Base-by-base conservation (phyloP, 208 protist genomes). In the Balamuthia mandrillaris region DNA sequence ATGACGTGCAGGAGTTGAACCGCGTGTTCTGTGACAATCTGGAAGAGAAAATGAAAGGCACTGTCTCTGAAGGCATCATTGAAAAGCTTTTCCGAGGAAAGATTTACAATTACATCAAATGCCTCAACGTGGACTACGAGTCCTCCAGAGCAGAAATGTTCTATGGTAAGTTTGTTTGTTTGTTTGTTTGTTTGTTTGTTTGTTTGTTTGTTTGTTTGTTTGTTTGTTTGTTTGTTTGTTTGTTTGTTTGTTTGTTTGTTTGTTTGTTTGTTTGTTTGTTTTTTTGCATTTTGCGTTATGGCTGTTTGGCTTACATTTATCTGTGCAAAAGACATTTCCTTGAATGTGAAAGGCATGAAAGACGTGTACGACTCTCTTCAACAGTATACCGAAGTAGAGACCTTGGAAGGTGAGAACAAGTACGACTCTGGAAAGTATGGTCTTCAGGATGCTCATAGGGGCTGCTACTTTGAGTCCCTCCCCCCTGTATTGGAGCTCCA, bases 1-100 rank as follows among this genome's bases (percentile, higher is more conserved):
- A 97, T 77, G 95, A 96, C 70, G 91, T 95, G 12, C 91, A 96
- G 85, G 95, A 97, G 86, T 88, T 97, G 31, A 95, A 93, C 83
- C 86, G 95, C 29, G 94, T 97, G 24, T 85, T 97, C 9, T 93
- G 91, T 31, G 94, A 96, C 82, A 96, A 96, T 42, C 81, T 97
- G 18, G 94, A 96, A 83, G 90, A 86, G 27, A 97, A 96, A 81
- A 96, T 97, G 93, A 96, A 96, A 66, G 88, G 90, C 29, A 96
- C 94, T 3, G 31, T 42, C 7, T 84, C 90, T 14, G 93, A 95
- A n/a, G 92, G 92, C 9, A 88, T 87, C 3, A 87, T 96, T 27
- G 61, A 85, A 12, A 72, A 92, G 24, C 82, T 96, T 27, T 93
- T 96, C 81, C 61, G 88, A 4, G 94, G 94, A 6, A 90, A 90